These are phyloP conservation scores for Yamadazyma membranifaciens DNA, from an alignment of 1,139 yeast genomes.

Conservation along the genomic window DNA sequence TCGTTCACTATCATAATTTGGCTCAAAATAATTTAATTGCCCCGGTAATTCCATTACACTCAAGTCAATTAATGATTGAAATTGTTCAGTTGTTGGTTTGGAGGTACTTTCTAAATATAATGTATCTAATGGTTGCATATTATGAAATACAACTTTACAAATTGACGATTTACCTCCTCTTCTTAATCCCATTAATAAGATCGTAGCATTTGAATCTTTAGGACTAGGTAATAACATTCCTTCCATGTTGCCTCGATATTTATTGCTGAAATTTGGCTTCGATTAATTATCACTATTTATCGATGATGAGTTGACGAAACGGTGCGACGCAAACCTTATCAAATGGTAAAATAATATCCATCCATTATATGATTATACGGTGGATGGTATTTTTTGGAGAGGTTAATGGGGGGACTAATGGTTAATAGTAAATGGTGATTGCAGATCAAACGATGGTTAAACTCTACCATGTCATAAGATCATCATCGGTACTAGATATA, in stretches of 20 bases:
- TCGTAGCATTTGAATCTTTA: conserved; percentile 63
- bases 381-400: no score
- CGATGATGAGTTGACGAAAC: neutral
- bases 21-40: conserved; percentile 85
- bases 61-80: conserved; percentile 76
- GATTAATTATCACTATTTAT: no score
- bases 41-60: conserved; percentile 98
- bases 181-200: conserved; percentile 83
- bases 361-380: no score
- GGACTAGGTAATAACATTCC: conserved; percentile 29
- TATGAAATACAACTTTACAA: conserved; percentile 91
- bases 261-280: neutral
- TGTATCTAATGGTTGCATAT: conserved; percentile 95
- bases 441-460: no score
- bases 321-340: no score
- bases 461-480: no score
- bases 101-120: conserved; percentile 87
- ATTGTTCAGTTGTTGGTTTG: conserved; percentile 79
- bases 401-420: no score
- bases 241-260: conserved; percentile 23
- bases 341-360: no score
- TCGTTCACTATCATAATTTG: conserved; percentile 74
- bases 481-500: no score
- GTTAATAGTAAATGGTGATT: no score
- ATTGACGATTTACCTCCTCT: conserved; percentile 84